Base-by-base conservation (phyloP, 495 filamentous ascomycete genomes). In the Tuber aestivum region DNA sequence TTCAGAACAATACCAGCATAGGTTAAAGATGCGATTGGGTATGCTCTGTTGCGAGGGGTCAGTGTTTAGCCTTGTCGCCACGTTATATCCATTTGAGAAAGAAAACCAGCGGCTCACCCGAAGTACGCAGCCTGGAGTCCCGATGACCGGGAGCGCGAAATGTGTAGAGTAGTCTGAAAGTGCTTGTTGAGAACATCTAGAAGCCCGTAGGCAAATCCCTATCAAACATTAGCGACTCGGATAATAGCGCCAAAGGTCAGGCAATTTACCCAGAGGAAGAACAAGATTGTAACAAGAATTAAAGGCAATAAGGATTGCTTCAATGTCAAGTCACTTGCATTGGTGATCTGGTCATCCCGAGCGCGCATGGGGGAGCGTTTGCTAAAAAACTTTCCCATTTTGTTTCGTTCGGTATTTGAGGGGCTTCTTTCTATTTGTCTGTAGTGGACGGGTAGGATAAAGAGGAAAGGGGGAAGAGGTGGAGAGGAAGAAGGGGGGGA, bases 181-280 rank as follows among this genome's bases (percentile, higher is more conserved):
- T 87, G 85, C 18, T 85, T 85, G 80, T 89, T 90, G 71, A 89
- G 78, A 38, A 87, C 85, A 81, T 89, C 87, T 35, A 90, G 84
- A 8, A 89, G 83, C 38, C 88, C 87, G 78, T 88, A 88, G 35
- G 84, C 84, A 72, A 86, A 82, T 9, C 81, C 81, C 80, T 82
- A 70, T 2, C 23, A 41, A 18, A 32, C n/a, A 20, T 69, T 32
- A 75, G 41, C 41, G 41, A 72, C 45, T 20, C 7, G 38, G 8
- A 0, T 20, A 7, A 37, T 69, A 20, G 23, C 70, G 2, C 5
- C 21, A 61, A 35, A 41, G 44, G 16, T 27, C 3, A 45, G 35
- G 14, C 3, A 0, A 41, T n/a, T 32, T 79, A 74, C 80, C 80
- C 80, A 82, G 23, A 82, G 71, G 73, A 82, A 82, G 68, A 82